These are phyloP conservation scores for Aspergillus phoenicis DNA, from an alignment of 2,329 filamentous ascomycete genomes.

Conservation along the genomic window DNA sequence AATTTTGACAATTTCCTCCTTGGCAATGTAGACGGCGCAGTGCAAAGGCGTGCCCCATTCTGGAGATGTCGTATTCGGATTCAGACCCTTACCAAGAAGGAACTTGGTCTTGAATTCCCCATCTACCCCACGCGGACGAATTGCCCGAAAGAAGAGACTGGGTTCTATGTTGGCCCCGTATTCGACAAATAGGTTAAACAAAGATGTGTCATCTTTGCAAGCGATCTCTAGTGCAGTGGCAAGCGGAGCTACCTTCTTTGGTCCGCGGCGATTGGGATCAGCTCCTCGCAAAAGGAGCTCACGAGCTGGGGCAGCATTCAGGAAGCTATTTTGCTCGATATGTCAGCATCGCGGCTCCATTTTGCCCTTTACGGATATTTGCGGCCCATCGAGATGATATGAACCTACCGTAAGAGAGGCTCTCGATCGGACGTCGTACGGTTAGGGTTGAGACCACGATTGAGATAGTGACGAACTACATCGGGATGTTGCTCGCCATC, in stretches of 20 bases:
- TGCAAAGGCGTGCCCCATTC: slow-evolving; percentile 18
- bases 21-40: slow-evolving; percentile 4
- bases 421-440: slow-evolving; percentile 4
- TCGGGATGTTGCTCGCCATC: slow-evolving; percentile 12
- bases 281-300: slow-evolving; percentile 9
- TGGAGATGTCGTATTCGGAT: slow-evolving; percentile 14
- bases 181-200: slow-evolving; percentile 6
- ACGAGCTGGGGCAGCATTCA: slow-evolving; percentile 6
- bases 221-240: not conserved
- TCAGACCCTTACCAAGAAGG: slow-evolving; percentile 16
- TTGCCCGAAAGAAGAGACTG: slow-evolving; percentile 12
- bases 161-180: slow-evolving; percentile 13
- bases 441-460: slow-evolving; percentile 15
- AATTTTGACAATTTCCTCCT: slow-evolving; percentile 3
- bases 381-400: not conserved
- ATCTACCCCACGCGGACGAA: slow-evolving; percentile 8
- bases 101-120: slow-evolving; percentile 14
- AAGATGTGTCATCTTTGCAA: slow-evolving; percentile 1
- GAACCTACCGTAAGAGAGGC: slow-evolving; percentile 12
- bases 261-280: slow-evolving; percentile 13
- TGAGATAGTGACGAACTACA: slow-evolving; percentile 10
- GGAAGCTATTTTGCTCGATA: not conserved
- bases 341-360: not conserved
- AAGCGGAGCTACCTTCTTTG: slow-evolving; percentile 7
- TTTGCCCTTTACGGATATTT: not conserved